Percentiles rank a stretch among this genome's conserved stretches.
These are phyloP conservation scores for Ogataea paraovalis DNA, from an alignment of 805 yeast genomes.

Conservation along the genomic window DNA sequence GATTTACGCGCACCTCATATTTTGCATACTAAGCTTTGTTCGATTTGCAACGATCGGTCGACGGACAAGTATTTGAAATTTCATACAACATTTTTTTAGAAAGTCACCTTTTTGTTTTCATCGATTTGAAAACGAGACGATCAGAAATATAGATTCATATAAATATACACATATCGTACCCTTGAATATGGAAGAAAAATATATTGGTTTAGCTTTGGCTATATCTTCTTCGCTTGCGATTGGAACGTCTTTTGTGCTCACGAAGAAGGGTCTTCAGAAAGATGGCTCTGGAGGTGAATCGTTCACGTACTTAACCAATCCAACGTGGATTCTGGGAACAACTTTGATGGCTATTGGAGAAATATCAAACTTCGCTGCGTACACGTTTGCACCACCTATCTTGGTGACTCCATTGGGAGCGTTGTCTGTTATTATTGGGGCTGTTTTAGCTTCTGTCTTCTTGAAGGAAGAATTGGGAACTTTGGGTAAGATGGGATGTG, in stretches of 20 bases:
- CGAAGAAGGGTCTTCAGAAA: conserved; percentile 75
- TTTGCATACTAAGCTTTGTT: no score
- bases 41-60: no score
- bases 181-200: conserved; percentile 67
- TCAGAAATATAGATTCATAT: not conserved
- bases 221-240: conserved; percentile 84
- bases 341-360: conserved; percentile 88
- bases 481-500: conserved; percentile 89
- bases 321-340: conserved; percentile 95
- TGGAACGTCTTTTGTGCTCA: conserved; percentile 84
- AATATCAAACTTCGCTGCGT: conserved; percentile 89
- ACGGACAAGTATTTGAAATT: no score
- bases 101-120: no score
- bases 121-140: no score
- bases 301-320: conserved; percentile 73
- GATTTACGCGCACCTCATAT: no score
- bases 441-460: conserved; percentile 81
- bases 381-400: conserved; percentile 92
- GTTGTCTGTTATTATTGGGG: conserved; percentile 84
- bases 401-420: conserved; percentile 92
- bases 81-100: no score
- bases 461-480: conserved; percentile 83
- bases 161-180: not conserved
- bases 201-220: conserved; percentile 84
- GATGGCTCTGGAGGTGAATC: conserved; percentile 69